These are phyloP conservation scores for Penicillium rolfsii DNA, from an alignment of 2,329 filamentous ascomycete genomes.

Conservation along the genomic window DNA sequence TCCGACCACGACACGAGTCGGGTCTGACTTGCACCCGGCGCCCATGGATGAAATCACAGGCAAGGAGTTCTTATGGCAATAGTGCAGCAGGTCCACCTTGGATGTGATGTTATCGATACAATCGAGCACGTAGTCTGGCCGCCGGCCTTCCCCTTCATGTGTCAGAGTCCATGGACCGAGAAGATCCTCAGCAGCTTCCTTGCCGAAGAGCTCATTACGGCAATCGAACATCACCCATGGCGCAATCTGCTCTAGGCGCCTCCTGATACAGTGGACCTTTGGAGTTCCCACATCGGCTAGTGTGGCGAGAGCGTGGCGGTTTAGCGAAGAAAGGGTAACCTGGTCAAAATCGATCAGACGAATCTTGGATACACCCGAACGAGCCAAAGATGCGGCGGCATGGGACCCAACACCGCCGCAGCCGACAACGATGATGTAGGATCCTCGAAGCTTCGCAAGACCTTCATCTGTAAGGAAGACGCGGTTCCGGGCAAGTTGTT, in stretches of 20 bases:
- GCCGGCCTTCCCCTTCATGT: slow-evolving; percentile 48
- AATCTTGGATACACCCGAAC: slow-evolving; percentile 85
- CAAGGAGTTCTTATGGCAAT: slow-evolving; percentile 77
- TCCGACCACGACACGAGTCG: slow-evolving; percentile 82
- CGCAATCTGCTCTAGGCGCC: slow-evolving; percentile 78
- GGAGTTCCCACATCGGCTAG: slow-evolving; percentile 89
- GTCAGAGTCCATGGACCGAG: slow-evolving; percentile 66
- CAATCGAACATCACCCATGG: slow-evolving; percentile 93
- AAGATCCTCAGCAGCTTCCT: slow-evolving; percentile 65
- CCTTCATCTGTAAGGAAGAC: slow-evolving; percentile 87
- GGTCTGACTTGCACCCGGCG: slow-evolving; percentile 87
- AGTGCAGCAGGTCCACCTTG: slow-evolving; percentile 86
- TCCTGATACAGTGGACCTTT: slow-evolving; percentile 84
- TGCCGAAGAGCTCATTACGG: slow-evolving; percentile 79
- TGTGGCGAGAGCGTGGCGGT: slow-evolving; percentile 93
- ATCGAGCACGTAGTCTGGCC: slow-evolving; percentile 88
- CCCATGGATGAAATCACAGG: slow-evolving; percentile 95
- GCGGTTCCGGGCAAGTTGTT: slow-evolving; percentile 90
- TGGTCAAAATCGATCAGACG: slow-evolving; percentile 96
- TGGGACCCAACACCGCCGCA: slow-evolving; percentile 96
- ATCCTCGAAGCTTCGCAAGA: slow-evolving; percentile 73
- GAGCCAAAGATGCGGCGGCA: slow-evolving; percentile 79
- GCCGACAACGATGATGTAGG: slow-evolving; percentile 88
- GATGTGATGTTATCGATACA: slow-evolving; percentile 98
- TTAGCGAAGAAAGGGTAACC: slow-evolving; percentile 90